Conservation (phyloP, 306 rosid genomes). For the Vachellia collinsii region DNA sequence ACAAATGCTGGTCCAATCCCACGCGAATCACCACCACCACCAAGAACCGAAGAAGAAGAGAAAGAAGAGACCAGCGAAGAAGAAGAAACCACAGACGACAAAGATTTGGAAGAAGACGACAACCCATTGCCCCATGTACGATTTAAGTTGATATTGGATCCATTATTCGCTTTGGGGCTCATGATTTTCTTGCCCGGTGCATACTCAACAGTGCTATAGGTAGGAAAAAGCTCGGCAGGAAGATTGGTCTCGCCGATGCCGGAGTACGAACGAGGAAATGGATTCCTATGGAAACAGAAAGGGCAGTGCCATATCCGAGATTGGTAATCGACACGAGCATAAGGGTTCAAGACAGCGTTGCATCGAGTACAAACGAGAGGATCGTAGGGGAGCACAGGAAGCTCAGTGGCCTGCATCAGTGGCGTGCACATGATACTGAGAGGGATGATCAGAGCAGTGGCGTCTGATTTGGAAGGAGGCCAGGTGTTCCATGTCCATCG, state of each 20-base stretch:
- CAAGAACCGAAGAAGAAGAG: conserved; percentile 35
- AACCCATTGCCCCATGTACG: conserved; percentile 38
- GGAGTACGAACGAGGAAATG: conserved; percentile 71
- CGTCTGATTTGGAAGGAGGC: conserved; percentile 63
- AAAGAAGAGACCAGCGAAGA: conserved; percentile 26
- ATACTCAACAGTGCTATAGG: conserved; percentile 80
- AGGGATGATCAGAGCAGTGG: conserved; percentile 58
- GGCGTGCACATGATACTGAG: conserved; percentile 81
- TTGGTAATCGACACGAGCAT: conserved; percentile 82
- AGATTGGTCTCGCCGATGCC: conserved; percentile 74
- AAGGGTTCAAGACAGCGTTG: conserved; percentile 81
- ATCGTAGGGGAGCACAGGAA: conserved; percentile 78
- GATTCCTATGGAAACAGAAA: conserved; percentile 65
- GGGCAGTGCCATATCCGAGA: conserved; percentile 92
- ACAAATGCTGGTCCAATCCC: conserved; percentile 61
- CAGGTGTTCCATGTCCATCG: conserved; percentile 97
- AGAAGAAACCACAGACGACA: conserved; percentile 42
- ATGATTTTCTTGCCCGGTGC: conserved; percentile 40
- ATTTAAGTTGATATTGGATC: conserved; percentile 31
- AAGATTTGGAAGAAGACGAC: conserved; percentile 46
- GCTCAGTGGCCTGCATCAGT: conserved; percentile 60
- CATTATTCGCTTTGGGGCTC: conserved; percentile 34
- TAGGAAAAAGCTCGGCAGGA: conserved; percentile 94
- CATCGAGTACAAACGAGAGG: conserved; percentile 69
- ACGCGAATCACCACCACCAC: conserved; percentile 42